phyloP scores from a whole-genome alignment of 2,329 filamentous ascomycete species.

The Parascedosporium putredinis region DNA sequence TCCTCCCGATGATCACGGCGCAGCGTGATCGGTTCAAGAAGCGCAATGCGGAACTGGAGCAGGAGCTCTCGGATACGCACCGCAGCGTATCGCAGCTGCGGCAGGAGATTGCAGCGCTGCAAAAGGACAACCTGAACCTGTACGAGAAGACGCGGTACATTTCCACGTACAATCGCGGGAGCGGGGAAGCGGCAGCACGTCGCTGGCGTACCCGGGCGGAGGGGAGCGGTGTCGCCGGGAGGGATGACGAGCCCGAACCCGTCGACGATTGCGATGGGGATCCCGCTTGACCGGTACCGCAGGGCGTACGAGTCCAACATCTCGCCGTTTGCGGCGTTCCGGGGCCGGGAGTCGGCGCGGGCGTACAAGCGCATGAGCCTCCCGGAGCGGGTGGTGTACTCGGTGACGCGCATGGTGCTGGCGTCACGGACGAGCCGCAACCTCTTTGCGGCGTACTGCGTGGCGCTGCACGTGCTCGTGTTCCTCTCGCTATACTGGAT shows the following conservation, averaged over 20 bases:
- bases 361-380: constrained; percentile 90
- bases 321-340: constrained; percentile 90
- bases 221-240: too few relatives aligned
- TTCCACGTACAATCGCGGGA: constrained; percentile 74
- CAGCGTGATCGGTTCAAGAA: constrained; percentile 98
- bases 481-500: constrained; percentile 82
- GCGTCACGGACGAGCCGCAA: constrained; percentile 86
- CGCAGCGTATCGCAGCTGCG: constrained; percentile 73
- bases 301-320: constrained; percentile 92
- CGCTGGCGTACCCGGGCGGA: constrained; percentile 51
- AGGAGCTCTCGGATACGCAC: constrained; percentile 78
- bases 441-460: constrained; percentile 83
- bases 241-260: constrained; percentile 76
- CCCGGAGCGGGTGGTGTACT: constrained; percentile 82
- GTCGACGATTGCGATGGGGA: constrained; percentile 55
- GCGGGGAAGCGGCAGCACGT: constrained; percentile 46
- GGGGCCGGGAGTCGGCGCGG: constrained; percentile 81
- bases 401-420: constrained; percentile 80
- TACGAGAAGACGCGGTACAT: constrained; percentile 98
- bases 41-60: constrained; percentile 81
- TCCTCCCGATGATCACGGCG: constrained; percentile 95
- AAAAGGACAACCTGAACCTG: constrained; percentile 90
- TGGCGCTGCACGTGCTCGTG: constrained; percentile 78
- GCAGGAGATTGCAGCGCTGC: constrained; percentile 81
- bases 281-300: constrained; percentile 73